Conservation (phyloP, 768 basidiomycete species). For the Termitomyces sp. region DNA sequence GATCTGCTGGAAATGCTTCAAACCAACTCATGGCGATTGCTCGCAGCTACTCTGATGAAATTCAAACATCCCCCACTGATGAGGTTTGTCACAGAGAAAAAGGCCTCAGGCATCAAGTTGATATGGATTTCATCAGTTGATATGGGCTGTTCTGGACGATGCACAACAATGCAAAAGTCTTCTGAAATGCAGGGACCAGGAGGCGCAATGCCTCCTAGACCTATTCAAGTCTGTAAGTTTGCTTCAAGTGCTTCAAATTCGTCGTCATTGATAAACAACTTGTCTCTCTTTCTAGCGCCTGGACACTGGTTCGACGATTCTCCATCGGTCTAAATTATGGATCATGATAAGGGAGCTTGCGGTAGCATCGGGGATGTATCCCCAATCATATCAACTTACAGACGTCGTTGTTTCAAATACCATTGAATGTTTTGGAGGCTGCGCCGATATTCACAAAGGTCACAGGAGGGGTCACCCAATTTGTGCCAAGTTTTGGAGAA, state of each 20-base stretch:
- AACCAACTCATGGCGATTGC: neutral
- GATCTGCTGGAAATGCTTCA: neutral
- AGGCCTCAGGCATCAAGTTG: too few relatives aligned
- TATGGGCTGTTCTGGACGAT: neutral
- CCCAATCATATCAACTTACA: neutral
- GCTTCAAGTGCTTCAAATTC: neutral
- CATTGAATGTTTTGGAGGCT: neutral
- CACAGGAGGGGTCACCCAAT: neutral
- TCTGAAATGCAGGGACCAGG: neutral
- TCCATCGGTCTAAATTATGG: neutral
- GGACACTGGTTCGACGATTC: neutral
- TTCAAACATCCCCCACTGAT: too few relatives aligned
- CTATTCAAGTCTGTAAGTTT: neutral
- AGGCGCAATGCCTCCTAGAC: neutral
- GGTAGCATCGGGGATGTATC: neutral
- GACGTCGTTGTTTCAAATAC: neutral
- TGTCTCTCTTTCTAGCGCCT: neutral
- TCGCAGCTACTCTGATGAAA: neutral
- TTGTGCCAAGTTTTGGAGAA: neutral
- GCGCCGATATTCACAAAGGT: neutral
- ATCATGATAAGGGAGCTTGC: neutral
- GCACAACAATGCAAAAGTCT: neutral
- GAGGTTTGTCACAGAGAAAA: neutral
- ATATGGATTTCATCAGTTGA: neutral
- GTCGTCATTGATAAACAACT: neutral